Evolutionary conservation across 306 rosid genomes (phyloP).

Genomic region (Pyrus communis): DNA sequence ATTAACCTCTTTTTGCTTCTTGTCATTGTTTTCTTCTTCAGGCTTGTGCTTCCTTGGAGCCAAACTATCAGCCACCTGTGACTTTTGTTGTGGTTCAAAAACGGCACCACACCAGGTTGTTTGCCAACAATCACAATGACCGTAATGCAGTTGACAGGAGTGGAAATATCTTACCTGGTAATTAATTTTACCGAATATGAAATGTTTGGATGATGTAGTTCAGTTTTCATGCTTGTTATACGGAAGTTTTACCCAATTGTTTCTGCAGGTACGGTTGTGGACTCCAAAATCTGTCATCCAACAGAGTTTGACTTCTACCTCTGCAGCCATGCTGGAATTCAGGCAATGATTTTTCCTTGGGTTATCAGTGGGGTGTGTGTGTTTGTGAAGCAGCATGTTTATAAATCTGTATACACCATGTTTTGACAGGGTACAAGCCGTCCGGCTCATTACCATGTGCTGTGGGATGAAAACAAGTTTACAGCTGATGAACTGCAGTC

Average conservation of each 20-base stretch:
- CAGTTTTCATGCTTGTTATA: neutral
- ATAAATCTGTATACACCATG: neutral
- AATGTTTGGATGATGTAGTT: neutral
- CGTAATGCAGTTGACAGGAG: conserved; percentile 60
- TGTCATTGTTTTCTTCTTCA: conserved; percentile 3
- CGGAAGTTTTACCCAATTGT: neutral
- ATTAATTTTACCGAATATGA: neutral
- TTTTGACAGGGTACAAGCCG: conserved; percentile 88
- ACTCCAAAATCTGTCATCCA: conserved; percentile 93
- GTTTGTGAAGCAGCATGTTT: neutral
- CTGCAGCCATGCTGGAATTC: conserved; percentile 94
- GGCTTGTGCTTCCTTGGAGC: conserved; percentile 93
- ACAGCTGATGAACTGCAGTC: conserved; percentile 80
- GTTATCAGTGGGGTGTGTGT: neutral
- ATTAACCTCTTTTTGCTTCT: neutral
- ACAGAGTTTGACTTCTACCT: conserved; percentile 92
- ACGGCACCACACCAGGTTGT: conserved; percentile 91
- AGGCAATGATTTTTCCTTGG: conserved; percentile 34
- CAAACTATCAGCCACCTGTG: conserved; percentile 96
- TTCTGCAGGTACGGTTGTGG: conserved; percentile 81
- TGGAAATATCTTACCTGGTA: conserved; percentile 96
- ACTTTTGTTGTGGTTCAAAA: conserved; percentile 97
- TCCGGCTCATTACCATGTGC: conserved; percentile 91
- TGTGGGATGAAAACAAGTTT: conserved; percentile 97
- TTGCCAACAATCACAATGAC: conserved; percentile 72